Evolutionary conservation across 202 grass and related monocot species (phyloP), one percentile per base, ranked within the genome.

Genomic region (Setaria viridis): DNA sequence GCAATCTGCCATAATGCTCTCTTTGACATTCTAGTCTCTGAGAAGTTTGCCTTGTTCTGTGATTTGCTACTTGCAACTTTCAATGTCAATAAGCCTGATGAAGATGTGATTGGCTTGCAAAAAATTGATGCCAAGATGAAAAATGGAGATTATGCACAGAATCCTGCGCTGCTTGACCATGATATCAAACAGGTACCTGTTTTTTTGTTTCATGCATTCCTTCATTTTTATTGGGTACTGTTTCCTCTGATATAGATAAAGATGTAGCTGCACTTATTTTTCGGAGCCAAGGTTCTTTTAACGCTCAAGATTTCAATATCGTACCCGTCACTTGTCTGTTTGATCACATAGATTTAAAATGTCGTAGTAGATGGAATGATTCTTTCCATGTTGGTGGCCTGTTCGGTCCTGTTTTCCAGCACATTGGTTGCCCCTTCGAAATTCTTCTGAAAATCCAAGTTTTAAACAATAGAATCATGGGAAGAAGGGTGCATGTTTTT

Each of bases 151-250:
- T 99, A 99, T 85, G 91, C 85, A 30, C 78, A 57, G 29, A 88
- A 89, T 34, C 96, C 91, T 81, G 71, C 67, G 35, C 72, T 89
- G 67, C 94, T 99, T 74, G 71, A 90, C 71, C 74, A 82, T 12
- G 93, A 98, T 89, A 90, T 98, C 58, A 89, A 90, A 53, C 80
- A 92, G 96, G 93, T 98, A 92, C 20, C 53, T 83, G 15, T 84
- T 81, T 78, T 58, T 76, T 55, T 70, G 19, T 54, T 53, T 7
- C 54, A 63, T 2, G 33, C 2, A 65, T 41, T 47, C 49, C n/a
- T 7, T 59, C 6, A 15, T 39, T 32, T 46, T 32, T 59, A 56
- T 81, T 0, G 9, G 42, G 1, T 74, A 21, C 25, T 78, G 25
- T 62, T 80, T 56, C 74, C 30, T 74, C 12, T 85, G 46, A 62